Evolutionary conservation across 257 asterid species (phyloP).

Genomic region (Solanum sitiens): DNA sequence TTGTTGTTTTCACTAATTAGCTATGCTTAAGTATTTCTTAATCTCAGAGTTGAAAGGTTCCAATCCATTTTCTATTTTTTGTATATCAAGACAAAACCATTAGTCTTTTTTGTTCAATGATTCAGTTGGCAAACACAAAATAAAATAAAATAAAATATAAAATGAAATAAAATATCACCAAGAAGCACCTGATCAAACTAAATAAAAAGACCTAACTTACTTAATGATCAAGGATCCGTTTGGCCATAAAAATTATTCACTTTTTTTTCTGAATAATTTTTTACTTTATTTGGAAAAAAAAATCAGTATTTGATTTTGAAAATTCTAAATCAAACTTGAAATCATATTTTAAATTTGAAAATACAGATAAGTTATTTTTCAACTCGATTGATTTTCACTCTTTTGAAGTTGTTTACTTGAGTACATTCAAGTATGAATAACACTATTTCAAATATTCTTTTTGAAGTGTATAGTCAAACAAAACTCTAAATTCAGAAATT

Average conservation of each 20-base stretch:
- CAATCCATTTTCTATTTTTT: conserved; percentile 8
- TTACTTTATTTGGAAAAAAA: not conserved
- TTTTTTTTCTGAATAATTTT: not conserved
- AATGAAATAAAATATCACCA: not conserved
- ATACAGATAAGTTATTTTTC: not conserved
- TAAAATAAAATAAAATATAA: not conserved
- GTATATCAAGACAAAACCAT: conserved; percentile 3
- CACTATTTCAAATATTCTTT: not conserved
- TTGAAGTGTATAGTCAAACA: not conserved
- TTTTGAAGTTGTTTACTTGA: not conserved
- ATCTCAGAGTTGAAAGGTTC: not conserved
- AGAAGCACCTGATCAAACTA: not conserved
- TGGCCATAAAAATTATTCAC: not conserved
- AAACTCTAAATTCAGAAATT: not conserved
- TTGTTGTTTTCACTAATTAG: not conserved
- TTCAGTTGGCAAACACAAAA: not conserved
- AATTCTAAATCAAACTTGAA: not conserved
- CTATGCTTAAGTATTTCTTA: not conserved
- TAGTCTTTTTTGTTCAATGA: conserved; percentile 9
- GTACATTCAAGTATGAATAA: not conserved
- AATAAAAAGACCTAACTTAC: not conserved
- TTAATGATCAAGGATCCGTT: too few relatives aligned
- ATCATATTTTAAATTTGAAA: not conserved
- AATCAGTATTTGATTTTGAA: not conserved
- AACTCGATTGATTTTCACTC: not conserved